These are phyloP conservation scores for Globisporangium middletonii DNA, from an alignment of 352 stramenopile genomes.

Conservation along the genomic window DNA sequence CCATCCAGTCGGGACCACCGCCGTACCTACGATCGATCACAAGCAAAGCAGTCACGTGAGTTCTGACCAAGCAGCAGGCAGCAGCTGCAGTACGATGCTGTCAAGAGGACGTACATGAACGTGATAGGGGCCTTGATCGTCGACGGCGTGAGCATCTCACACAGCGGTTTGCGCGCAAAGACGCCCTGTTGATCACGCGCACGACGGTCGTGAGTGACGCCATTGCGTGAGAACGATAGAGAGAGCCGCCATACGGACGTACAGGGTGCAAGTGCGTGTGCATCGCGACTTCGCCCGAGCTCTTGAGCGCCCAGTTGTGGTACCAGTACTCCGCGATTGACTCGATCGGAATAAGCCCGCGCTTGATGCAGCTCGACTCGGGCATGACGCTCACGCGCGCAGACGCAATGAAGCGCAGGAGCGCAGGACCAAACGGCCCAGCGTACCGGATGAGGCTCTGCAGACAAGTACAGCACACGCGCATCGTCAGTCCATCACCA, in stretches of 20 bases:
- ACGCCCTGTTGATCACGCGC: slow-evolving; percentile 21
- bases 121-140: slow-evolving; percentile 54
- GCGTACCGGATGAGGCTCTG: slow-evolving; percentile 43
- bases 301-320: slow-evolving; percentile 70
- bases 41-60: neutral
- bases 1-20: slow-evolving; percentile 69
- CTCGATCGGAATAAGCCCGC: slow-evolving; percentile 32
- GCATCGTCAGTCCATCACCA: neutral
- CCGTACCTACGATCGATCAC: slow-evolving; percentile 23
- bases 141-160: slow-evolving; percentile 47
- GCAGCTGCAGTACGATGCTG: no score
- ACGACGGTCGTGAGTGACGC: neutral
- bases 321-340: slow-evolving; percentile 56
- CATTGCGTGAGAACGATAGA: no score
- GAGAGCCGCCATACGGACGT: slow-evolving; percentile 3
- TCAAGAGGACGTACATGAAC: slow-evolving; percentile 35
- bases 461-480: neutral
- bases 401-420: slow-evolving; percentile 41
- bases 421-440: slow-evolving; percentile 40
- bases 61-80: neutral
- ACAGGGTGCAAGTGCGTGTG: slow-evolving; percentile 56
- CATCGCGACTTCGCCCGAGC: slow-evolving; percentile 62
- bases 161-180: slow-evolving; percentile 50
- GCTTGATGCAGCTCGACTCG: slow-evolving; percentile 49
- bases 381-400: slow-evolving; percentile 49